Evolutionary conservation across 73 alveolate species (phyloP).

Genomic region (Symbiodinium pilosum): DNA sequence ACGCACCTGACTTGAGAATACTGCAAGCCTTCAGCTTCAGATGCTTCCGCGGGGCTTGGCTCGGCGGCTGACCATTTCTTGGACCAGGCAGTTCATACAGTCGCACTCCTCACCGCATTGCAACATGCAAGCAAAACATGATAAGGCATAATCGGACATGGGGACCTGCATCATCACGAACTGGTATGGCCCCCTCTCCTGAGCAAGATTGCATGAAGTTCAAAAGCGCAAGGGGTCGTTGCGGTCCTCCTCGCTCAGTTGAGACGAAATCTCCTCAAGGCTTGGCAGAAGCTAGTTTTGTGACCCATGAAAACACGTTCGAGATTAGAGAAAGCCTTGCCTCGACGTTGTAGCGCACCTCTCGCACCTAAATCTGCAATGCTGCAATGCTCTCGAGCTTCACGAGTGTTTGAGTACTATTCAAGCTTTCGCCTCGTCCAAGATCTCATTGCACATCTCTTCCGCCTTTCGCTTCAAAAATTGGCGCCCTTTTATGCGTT

Average conservation of each 20-base stretch:
- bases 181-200: slow-evolving; percentile 98
- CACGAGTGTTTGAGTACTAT: background rate
- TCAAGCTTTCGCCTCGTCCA: slow-evolving; percentile 41
- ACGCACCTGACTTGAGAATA: slow-evolving; percentile 43
- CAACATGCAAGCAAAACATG: background rate
- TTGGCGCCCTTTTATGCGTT: too few species aligned
- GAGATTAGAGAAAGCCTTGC: background rate
- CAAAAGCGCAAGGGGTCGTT: background rate
- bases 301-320: too few species aligned
- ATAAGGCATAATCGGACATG: background rate
- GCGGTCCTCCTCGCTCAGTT: slow-evolving; percentile 6
- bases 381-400: background rate
- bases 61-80: too few species aligned
- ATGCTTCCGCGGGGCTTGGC: too few species aligned
- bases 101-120: slow-evolving; percentile 28
- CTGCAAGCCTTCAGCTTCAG: too few species aligned
- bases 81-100: slow-evolving; percentile 96
- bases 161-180: slow-evolving; percentile 97
- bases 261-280: background rate
- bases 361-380: slow-evolving; percentile 43
- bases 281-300: too few species aligned
- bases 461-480: slow-evolving; percentile 20
- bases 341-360: slow-evolving; percentile 76
- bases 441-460: slow-evolving; percentile 80
- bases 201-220: background rate